Percentiles rank a stretch among this genome's conserved stretches.
phyloP scores from a whole-genome alignment of 1,284 basidiomycete genomes.

The Vanrija pseudolonga region DNA sequence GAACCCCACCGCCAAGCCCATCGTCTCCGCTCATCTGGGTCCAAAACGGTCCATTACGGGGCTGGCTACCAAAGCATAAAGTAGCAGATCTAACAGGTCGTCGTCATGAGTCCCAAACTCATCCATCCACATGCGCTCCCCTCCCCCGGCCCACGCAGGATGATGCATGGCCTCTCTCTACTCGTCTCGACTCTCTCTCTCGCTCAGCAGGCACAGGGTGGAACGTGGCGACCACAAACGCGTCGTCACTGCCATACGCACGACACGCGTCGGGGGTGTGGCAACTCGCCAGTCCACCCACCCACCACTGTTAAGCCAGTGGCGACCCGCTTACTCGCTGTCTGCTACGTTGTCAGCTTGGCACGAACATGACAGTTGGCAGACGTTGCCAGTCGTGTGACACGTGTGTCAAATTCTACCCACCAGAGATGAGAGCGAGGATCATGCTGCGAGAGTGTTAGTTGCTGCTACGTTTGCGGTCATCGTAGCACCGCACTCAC shows the following conservation, averaged over 20 bases:
- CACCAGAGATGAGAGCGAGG: conserved; percentile 71
- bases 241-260: not conserved
- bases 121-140: no score
- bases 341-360: not conserved
- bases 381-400: not conserved
- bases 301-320: not conserved
- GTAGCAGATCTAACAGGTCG: no score
- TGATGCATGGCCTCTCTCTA: no score
- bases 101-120: no score
- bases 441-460: conserved; percentile 64
- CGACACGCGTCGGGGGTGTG: not conserved
- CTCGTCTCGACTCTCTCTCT: no score
- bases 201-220: no score
- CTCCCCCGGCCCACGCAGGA: no score
- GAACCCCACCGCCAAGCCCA: no score
- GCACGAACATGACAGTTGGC: not conserved
- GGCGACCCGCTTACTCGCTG: not conserved
- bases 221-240: not conserved
- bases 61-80: no score
- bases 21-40: no score
- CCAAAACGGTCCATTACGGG: no score
- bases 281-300: not conserved
- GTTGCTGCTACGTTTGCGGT: not conserved
- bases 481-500: conserved; percentile 58
- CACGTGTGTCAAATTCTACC: conserved; percentile 17